Evolutionary conservation across 2,329 filamentous ascomycete species (phyloP).

Genomic region (Lasiodiplodia sp.): DNA sequence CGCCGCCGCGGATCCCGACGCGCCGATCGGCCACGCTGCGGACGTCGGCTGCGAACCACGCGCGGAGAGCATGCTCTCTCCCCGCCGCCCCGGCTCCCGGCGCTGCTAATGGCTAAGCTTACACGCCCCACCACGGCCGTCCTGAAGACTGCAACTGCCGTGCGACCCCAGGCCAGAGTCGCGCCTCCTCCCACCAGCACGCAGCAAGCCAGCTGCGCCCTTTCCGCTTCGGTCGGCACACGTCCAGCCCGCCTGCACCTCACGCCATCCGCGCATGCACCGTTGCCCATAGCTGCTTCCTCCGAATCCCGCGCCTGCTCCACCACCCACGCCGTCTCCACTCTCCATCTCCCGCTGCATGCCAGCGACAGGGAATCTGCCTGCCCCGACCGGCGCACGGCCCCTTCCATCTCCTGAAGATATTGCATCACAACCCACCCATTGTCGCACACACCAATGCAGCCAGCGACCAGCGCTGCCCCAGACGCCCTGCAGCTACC

Average conservation of each 20-base stretch:
- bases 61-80: conserved; percentile 13
- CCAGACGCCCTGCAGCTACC: background rate
- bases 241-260: conserved; percentile 11
- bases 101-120: conserved; percentile 17
- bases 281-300: conserved; percentile 10
- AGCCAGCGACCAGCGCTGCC: background rate
- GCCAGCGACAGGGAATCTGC: conserved; percentile 3
- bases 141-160: conserved; percentile 9
- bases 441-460: conserved; percentile 1
- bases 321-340: conserved; percentile 4
- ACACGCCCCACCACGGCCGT: background rate
- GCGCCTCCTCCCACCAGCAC: conserved; percentile 6
- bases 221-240: conserved; percentile 1
- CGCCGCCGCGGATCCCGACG: conserved; percentile 14
- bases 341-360: conserved; percentile 13
- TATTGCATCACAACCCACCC: conserved; percentile 21
- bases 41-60: conserved; percentile 17
- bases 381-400: conserved; percentile 5
- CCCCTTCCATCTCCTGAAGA: conserved; percentile 21
- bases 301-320: conserved; percentile 6
- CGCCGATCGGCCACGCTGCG: conserved; percentile 11
- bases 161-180: background rate
- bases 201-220: background rate
- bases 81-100: conserved; percentile 19
- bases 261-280: conserved; percentile 10